A percentile compares a stretch with the other conserved stretches of the same genome.
Conservation (phyloP, 768 basidiomycete genomes). For the Suillus variegatus region DNA sequence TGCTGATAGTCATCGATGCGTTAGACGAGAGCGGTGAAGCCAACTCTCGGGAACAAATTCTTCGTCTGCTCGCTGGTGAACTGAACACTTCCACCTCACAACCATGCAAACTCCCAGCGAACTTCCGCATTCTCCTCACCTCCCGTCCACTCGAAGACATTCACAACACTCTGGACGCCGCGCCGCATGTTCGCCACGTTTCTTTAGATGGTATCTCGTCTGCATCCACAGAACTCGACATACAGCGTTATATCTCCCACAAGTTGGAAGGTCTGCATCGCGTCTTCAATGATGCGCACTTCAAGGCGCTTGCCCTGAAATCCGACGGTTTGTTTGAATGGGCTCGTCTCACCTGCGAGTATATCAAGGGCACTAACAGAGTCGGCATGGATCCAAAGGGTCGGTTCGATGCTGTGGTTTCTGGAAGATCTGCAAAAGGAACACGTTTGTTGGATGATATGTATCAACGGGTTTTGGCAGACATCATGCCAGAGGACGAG, state of each 20-base stretch:
- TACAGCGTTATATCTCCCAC: conserved; percentile 7
- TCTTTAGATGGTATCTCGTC: conserved; percentile 5
- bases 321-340: too few relatives aligned
- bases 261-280: background rate
- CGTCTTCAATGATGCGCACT: background rate
- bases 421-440: background rate
- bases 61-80: conserved; percentile 10
- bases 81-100: background rate
- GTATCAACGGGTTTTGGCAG: conserved; percentile 3
- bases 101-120: background rate
- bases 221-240: conserved; percentile 5
- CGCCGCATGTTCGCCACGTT: background rate
- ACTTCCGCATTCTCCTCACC: conserved; percentile 19
- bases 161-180: conserved; percentile 8
- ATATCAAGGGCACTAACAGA: too few relatives aligned
- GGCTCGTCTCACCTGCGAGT: too few relatives aligned
- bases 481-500: background rate
- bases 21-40: conserved; percentile 19
- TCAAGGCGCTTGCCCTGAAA: background rate
- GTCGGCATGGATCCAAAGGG: background rate
- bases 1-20: conserved; percentile 28
- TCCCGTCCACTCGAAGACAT: conserved; percentile 13
- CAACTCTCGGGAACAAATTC: conserved; percentile 13
- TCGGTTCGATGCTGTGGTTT: background rate
- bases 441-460: conserved; percentile 8